phyloP scores from a whole-genome alignment of 1,284 basidiomycete species.

The Trichosporon asahii region DNA sequence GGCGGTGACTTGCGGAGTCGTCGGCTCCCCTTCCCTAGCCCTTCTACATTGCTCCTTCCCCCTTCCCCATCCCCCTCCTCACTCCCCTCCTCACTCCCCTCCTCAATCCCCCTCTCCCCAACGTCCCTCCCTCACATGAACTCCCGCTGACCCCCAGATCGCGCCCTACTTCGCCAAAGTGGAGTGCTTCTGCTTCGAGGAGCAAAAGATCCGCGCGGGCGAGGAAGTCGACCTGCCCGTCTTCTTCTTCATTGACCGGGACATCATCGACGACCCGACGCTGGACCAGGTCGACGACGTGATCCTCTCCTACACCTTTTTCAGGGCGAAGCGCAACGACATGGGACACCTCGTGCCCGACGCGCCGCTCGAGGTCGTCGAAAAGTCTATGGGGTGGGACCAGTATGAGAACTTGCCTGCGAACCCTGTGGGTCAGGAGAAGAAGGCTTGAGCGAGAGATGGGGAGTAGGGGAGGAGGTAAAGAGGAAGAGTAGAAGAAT shows the following conservation, averaged over 20 bases:
- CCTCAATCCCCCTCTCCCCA: no score
- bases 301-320: conserved; percentile 95
- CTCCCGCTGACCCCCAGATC: conserved; percentile 58
- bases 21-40: no score
- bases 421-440: neutral
- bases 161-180: conserved; percentile 99
- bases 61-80: no score
- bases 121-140: no score
- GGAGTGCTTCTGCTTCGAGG: conserved; percentile 99
- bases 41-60: no score
- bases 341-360: conserved; percentile 81
- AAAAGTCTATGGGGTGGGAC: conserved; percentile 67
- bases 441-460: neutral
- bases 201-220: conserved; percentile 88
- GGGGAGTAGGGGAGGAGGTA: no score
- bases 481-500: neutral
- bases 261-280: conserved; percentile 85
- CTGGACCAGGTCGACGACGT: conserved; percentile 85
- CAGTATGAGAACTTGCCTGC: conserved; percentile 40
- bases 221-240: conserved; percentile 98
- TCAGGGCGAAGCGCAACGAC: conserved; percentile 74
- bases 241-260: conserved; percentile 97
- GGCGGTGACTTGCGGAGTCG: no score
- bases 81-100: no score
- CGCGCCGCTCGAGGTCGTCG: conserved; percentile 70